Evolutionary conservation across 257 asterid genomes (phyloP).

Genomic region (Scutellaria baicalensis): DNA sequence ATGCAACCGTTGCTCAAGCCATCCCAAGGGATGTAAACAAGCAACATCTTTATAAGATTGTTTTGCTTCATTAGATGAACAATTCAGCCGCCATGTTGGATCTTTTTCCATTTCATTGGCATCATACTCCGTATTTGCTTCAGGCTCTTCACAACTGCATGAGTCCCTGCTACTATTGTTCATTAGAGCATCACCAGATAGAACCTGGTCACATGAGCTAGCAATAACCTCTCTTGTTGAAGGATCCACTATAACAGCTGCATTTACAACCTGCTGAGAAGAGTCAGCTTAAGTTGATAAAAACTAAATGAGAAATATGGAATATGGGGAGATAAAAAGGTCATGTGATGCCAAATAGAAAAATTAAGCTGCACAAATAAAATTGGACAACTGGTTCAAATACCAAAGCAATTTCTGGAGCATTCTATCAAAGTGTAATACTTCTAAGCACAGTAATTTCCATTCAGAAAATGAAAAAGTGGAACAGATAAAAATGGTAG

Average conservation of each 20-base stretch:
- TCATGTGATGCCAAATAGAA: neutral
- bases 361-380: neutral
- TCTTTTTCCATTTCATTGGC: conserved; percentile 20
- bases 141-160: conserved; percentile 17
- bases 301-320: neutral
- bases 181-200: conserved; percentile 12
- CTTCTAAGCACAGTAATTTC: neutral
- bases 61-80: conserved; percentile 15
- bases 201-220: conserved; percentile 62
- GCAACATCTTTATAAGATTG: conserved; percentile 28
- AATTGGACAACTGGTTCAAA: neutral
- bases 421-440: neutral
- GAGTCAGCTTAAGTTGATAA: neutral
- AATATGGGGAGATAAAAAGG: neutral
- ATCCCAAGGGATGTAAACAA: conserved; percentile 73
- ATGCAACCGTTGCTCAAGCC: conserved; percentile 43
- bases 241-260: conserved; percentile 92
- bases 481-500: neutral
- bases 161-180: conserved; percentile 18
- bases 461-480: neutral
- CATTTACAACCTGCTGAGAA: conserved; percentile 62
- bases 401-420: neutral
- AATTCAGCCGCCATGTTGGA: conserved; percentile 1
- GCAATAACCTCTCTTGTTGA: conserved; percentile 61
- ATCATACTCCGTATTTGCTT: conserved; percentile 2